Percentiles rank a stretch among this genome's conserved stretches.
phyloP scores from a whole-genome alignment of 2,329 filamentous ascomycete species.

The Trichoderma sp. region DNA sequence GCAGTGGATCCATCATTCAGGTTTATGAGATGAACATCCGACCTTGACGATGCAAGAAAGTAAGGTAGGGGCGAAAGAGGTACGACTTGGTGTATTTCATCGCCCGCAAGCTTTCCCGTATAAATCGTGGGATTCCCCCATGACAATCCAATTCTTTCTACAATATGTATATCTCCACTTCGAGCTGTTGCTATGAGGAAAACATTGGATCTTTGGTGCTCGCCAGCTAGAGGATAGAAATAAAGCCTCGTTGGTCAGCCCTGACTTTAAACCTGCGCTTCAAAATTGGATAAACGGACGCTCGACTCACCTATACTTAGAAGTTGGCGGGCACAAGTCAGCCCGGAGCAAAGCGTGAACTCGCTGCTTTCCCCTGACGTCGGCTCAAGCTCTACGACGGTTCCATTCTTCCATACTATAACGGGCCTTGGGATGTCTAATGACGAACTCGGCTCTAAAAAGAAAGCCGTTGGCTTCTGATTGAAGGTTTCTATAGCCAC shows the following conservation, averaged over 20 bases:
- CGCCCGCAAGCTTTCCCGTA: slow-evolving; percentile 48
- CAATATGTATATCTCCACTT: slow-evolving; percentile 53
- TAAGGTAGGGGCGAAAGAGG: slow-evolving; percentile 58
- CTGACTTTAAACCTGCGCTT: background rate
- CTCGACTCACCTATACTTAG: slow-evolving; percentile 45
- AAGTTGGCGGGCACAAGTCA: slow-evolving; percentile 49
- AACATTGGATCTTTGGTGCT: slow-evolving; percentile 26
- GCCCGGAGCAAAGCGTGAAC: slow-evolving; percentile 54
- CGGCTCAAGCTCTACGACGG: slow-evolving; percentile 4
- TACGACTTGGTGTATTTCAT: slow-evolving; percentile 56
- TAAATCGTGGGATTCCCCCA: slow-evolving; percentile 55
- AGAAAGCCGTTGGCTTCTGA: slow-evolving; percentile 63
- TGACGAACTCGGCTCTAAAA: slow-evolving; percentile 54
- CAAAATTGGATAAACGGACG: background rate
- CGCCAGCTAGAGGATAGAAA: slow-evolving; percentile 19
- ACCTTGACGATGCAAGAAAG: slow-evolving; percentile 61
- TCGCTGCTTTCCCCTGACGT: slow-evolving; percentile 36
- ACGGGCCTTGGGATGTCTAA: slow-evolving; percentile 52
- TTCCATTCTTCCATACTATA: slow-evolving; percentile 65
- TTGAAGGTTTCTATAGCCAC: slow-evolving; percentile 53
- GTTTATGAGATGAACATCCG: slow-evolving; percentile 60
- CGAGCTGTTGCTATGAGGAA: slow-evolving; percentile 50
- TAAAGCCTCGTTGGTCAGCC: background rate
- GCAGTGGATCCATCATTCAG: slow-evolving; percentile 50
- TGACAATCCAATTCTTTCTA: slow-evolving; percentile 42